phyloP scores from a whole-genome alignment of 306 rosid genomes.

The Purshia tridentata region DNA sequence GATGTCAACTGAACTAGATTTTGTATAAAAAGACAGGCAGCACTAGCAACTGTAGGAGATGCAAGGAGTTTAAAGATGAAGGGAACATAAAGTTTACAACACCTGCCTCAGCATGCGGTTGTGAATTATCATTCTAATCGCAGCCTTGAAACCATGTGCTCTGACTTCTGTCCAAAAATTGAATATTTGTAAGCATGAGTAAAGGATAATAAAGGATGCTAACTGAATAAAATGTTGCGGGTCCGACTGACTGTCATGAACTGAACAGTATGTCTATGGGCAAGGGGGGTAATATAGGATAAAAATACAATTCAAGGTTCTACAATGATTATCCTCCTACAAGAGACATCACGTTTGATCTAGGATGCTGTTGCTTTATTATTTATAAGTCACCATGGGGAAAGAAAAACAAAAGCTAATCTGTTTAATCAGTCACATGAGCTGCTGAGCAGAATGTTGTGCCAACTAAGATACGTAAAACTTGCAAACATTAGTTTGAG shows the following conservation, averaged over 20 bases:
- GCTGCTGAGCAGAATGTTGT: background rate
- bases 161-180: conserved; percentile 49
- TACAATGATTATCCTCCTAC: background rate
- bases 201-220: background rate
- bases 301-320: background rate
- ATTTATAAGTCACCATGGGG: background rate
- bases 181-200: conserved; percentile 8
- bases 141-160: conserved; percentile 77
- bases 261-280: background rate
- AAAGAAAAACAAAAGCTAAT: background rate
- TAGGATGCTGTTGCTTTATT: background rate
- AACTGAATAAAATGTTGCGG: background rate
- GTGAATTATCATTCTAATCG: conserved; percentile 29
- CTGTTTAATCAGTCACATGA: background rate
- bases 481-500: background rate
- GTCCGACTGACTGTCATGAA: background rate
- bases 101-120: conserved; percentile 11
- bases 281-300: background rate
- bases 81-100: conserved; percentile 12
- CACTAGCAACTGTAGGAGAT: background rate
- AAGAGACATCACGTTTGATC: too few relatives aligned
- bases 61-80: background rate
- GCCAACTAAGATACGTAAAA: background rate
- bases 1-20: background rate
- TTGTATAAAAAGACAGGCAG: background rate